These are phyloP conservation scores for Fusarium virguliforme DNA, from an alignment of 2,329 filamentous ascomycete species.

Conservation along the genomic window DNA sequence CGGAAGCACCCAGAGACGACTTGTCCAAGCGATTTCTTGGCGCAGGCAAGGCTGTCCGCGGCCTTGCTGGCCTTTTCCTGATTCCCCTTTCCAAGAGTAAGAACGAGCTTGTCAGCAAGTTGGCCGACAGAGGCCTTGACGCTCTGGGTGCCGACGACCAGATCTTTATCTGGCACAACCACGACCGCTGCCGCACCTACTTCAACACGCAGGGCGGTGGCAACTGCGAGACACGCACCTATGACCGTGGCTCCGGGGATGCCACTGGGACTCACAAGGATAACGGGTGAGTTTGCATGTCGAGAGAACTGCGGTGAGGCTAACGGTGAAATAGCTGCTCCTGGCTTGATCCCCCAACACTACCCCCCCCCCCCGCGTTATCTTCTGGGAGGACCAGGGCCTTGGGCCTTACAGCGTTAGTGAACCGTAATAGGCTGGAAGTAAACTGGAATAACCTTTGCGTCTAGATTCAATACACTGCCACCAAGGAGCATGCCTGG, in stretches of 20 bases:
- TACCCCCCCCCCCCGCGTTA: constrained; percentile 13
- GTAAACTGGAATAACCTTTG: background rate
- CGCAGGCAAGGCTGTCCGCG: constrained; percentile 4
- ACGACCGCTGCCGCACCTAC: constrained; percentile 14
- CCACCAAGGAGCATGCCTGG: constrained; percentile 23
- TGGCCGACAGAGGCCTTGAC: constrained; percentile 5
- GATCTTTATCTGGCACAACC: constrained; percentile 23
- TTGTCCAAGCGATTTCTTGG: constrained; percentile 9
- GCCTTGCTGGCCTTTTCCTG: constrained; percentile 13
- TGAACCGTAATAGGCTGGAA: no score
- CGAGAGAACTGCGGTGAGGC: background rate
- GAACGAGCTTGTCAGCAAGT: background rate
- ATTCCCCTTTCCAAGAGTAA: background rate
- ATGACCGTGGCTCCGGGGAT: constrained; percentile 5
- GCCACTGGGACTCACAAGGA: constrained; percentile 15
- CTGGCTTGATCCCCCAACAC: constrained; percentile 17
- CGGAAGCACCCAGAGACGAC: background rate
- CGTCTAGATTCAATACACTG: constrained; percentile 19
- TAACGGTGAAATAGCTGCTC: constrained; percentile 10
- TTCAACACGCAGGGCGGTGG: constrained; percentile 21
- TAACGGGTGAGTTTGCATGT: background rate
- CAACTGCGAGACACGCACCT: constrained; percentile 23
- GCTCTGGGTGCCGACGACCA: constrained; percentile 10
- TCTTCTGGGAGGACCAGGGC: constrained; percentile 20
- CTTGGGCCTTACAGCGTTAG: constrained; percentile 21